A percentile compares a stretch with the other conserved stretches of the same genome.
Evolutionary conservation across 1,284 basidiomycete genomes (phyloP).

Genomic region (Cutaneotrichosporon cavernicola): DNA sequence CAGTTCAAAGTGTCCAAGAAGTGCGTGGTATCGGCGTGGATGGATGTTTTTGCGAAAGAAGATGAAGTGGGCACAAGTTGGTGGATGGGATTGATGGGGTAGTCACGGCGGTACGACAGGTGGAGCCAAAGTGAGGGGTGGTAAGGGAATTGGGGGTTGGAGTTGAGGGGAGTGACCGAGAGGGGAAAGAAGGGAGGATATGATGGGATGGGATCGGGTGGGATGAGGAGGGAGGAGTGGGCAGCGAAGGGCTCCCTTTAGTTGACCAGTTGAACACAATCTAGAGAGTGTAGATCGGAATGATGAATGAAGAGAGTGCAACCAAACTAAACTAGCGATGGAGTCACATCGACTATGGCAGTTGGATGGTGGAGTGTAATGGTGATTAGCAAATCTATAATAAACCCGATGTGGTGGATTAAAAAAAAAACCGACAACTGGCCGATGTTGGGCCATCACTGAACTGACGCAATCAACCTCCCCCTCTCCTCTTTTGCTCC

Average conservation of each 20-base stretch:
- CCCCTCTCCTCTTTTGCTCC: no score
- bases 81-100: neutral
- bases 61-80: neutral
- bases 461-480: no score
- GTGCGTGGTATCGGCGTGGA: neutral
- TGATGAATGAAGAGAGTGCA: neutral
- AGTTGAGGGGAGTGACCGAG: neutral
- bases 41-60: neutral
- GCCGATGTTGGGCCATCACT: no score
- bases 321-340: neutral
- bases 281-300: neutral
- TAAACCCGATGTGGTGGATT: no score
- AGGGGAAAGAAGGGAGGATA: neutral
- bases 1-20: neutral
- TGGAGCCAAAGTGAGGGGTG: neutral
- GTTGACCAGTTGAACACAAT: no score
- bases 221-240: neutral
- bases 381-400: no score
- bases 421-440: no score
- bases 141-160: neutral
- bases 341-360: no score
- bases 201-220: neutral
- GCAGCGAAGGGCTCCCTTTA: no score
- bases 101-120: slow-evolving; percentile 1
- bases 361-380: no score